Evolutionary conservation across 805 yeast species (phyloP).

Genomic region (Suhomyces sp.): DNA sequence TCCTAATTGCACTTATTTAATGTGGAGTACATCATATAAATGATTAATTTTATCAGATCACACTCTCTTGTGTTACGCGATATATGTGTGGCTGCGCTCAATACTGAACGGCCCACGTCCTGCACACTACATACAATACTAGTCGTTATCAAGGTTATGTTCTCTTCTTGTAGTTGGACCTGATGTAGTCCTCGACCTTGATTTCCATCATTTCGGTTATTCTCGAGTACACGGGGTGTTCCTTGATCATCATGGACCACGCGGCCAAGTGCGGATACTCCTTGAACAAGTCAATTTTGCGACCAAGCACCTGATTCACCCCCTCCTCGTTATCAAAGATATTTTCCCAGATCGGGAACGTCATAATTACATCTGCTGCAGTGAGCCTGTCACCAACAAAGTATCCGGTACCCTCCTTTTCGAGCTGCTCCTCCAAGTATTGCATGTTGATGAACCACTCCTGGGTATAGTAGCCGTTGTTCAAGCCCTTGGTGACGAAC

Average conservation of each 20-base stretch:
- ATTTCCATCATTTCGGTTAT: conserved; percentile 31
- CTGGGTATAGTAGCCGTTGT: conserved; percentile 46
- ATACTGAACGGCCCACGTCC: background rate
- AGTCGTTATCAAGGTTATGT: background rate
- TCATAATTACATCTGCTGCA: conserved; percentile 55
- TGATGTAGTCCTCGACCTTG: conserved; percentile 18
- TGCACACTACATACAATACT: background rate
- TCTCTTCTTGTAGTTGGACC: background rate
- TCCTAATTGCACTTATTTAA: too few species aligned
- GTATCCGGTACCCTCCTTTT: conserved; percentile 28
- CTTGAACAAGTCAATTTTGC: conserved; percentile 27
- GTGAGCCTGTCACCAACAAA: conserved; percentile 51
- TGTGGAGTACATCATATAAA: background rate
- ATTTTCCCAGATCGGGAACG: conserved; percentile 43
- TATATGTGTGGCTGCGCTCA: background rate
- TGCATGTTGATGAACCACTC: conserved; percentile 42
- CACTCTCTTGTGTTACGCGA: background rate
- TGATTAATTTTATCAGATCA: background rate
- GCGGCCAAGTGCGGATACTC: conserved; percentile 35
- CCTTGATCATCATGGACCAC: conserved; percentile 32
- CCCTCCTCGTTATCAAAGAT: conserved; percentile 36
- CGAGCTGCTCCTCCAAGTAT: conserved; percentile 40
- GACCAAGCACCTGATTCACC: conserved; percentile 32
- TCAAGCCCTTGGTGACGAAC: conserved; percentile 43
- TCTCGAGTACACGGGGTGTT: conserved; percentile 31